A percentile compares a stretch with the other conserved stretches of the same genome.
Conservation (phyloP, 805 yeast genomes). For the Wickerhamiella spandovensis region DNA sequence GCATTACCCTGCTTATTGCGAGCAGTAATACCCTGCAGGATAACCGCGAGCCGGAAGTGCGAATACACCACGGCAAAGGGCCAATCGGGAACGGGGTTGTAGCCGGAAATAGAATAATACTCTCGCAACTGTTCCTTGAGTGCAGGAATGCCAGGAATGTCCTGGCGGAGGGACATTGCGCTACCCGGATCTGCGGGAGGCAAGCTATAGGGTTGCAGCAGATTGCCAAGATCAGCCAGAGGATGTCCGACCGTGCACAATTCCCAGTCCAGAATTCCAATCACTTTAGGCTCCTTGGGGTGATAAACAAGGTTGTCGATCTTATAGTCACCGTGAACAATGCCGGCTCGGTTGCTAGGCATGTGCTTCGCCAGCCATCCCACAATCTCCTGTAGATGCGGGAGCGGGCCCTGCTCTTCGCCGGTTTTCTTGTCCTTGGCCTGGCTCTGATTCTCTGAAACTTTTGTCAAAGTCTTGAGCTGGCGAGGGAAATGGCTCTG, state of each 20-base stretch:
- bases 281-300: conserved; percentile 35
- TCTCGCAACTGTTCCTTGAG: conserved; percentile 12
- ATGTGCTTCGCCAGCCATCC: conserved; percentile 31
- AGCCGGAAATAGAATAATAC: conserved; percentile 25
- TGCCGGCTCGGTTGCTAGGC: conserved; percentile 34
- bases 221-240: conserved; percentile 44
- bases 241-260: conserved; percentile 55
- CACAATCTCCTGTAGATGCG: conserved; percentile 31
- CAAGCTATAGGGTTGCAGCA: conserved; percentile 40
- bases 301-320: conserved; percentile 51
- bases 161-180: conserved; percentile 20
- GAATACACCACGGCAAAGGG: conserved; percentile 43
- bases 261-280: conserved; percentile 55
- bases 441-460: conserved; percentile 29
- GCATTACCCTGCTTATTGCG: conserved; percentile 40
- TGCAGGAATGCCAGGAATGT: conserved; percentile 16
- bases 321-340: conserved; percentile 55
- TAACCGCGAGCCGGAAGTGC: conserved; percentile 40
- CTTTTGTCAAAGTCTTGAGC: conserved; percentile 32
- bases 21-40: conserved; percentile 50
- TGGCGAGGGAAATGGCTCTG: conserved; percentile 41
- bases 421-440: conserved; percentile 20
- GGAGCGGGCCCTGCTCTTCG: conserved; percentile 33
- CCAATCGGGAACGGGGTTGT: conserved; percentile 37
- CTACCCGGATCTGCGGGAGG: conserved; percentile 20